Conservation (phyloP, 176 grass and related monocot species). For the Paspalum vaginatum region DNA sequence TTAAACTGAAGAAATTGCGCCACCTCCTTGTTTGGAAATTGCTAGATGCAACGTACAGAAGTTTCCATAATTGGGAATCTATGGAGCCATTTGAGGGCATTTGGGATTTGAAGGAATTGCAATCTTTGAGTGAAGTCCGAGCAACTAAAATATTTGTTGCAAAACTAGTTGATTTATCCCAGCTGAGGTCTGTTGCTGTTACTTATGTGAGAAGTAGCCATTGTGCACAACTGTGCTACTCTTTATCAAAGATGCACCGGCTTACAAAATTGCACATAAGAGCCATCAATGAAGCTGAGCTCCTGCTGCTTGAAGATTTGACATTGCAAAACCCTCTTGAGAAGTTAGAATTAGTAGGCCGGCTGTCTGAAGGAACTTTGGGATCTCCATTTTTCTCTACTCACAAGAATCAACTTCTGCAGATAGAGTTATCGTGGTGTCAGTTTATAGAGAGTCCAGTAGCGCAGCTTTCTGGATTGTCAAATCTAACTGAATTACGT, state of each 20-base stretch:
- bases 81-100: conserved; percentile 39
- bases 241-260: conserved; percentile 49
- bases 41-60: conserved; percentile 23
- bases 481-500: conserved; percentile 34
- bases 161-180: conserved; percentile 42
- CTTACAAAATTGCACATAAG: conserved; percentile 42
- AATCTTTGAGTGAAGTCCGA: conserved; percentile 25
- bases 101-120: conserved; percentile 49
- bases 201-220: conserved; percentile 37
- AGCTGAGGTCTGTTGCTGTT: conserved; percentile 48
- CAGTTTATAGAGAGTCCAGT: conserved; percentile 37
- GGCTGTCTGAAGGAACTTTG: conserved; percentile 42
- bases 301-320: conserved; percentile 50
- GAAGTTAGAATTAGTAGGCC: conserved; percentile 35
- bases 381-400: conserved; percentile 38
- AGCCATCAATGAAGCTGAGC: conserved; percentile 40
- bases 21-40: conserved; percentile 26
- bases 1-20: conserved; percentile 32
- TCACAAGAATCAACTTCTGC: background rate
- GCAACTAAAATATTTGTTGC: conserved; percentile 44
- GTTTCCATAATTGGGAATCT: conserved; percentile 2
- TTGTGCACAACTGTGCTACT: conserved; percentile 42
- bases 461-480: conserved; percentile 27
- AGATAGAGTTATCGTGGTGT: conserved; percentile 43
- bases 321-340: conserved; percentile 37